Evolutionary conservation across 176 grass and related monocot species (phyloP), one percentile per base, ranked within the genome.

Genomic region (Dendrocalamus sinicus): DNA sequence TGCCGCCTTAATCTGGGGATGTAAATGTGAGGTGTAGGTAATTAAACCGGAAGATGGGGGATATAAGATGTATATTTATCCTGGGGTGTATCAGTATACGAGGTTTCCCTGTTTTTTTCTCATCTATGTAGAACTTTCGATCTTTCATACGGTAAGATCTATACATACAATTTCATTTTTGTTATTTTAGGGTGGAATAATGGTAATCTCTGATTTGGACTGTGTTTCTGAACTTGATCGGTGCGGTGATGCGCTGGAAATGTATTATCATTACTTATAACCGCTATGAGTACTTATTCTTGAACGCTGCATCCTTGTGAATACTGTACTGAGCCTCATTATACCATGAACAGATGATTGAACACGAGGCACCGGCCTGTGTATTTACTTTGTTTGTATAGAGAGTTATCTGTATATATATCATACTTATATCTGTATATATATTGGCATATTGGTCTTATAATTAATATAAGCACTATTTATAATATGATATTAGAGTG

Each of bases 21-120:
- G 85, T 92, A 92, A 71, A 92, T 92, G 77, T 84, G 85, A 86
- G 69, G 73, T 44, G 80, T 67, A 73, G 83, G 66, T 87, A 88
- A 88, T 57, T 73, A 39, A 66, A 80, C 6, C 50, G 47, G 80
- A 80, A 57, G 58, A 32, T 72, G 83, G 4, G 50, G 26, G 13
- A 53, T 67, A 60, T 80, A 71, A 67, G 48, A 67, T 87, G 83
- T 88, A 87, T 74, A 91, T 75, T 90, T 63, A 28, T 87, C 30
- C 67, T 79, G 79, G 28, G 82, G 84, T 83, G 83, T 83, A 90
- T 59, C 73, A 32, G 75, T 64, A 84, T 69, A 90, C 67, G 50
- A 78, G 66, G 30, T 44, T 69, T 83, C 30, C 4, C 3, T 32
- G 1, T 70, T 39, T 66, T 16, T 4, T 73, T 23, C 8, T 41